Evolutionary conservation across 805 yeast species (phyloP).

Genomic region (Saccharomyces mikatae): DNA sequence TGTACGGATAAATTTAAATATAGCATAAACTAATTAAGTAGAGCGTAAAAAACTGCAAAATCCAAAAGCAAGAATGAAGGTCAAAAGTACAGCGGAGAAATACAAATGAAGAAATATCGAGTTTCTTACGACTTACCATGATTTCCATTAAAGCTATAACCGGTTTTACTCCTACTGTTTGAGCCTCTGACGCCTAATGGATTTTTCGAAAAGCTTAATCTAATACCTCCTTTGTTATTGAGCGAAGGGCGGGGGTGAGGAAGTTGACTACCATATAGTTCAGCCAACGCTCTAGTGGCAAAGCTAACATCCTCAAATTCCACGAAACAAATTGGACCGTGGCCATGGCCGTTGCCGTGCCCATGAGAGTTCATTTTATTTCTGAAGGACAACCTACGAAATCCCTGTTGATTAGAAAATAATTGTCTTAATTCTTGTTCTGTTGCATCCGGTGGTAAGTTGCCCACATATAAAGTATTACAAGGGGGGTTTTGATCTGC

Average conservation of each 20-base stretch:
- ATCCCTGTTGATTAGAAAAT: constrained; percentile 81
- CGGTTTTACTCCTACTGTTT: constrained; percentile 34
- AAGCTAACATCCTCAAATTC: constrained; percentile 89
- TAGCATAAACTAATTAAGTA: background rate
- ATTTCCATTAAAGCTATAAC: background rate
- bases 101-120: background rate
- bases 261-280: constrained; percentile 80
- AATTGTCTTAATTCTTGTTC: constrained; percentile 80
- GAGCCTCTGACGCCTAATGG: constrained; percentile 92
- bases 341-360: constrained; percentile 38
- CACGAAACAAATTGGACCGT: constrained; percentile 97
- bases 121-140: background rate
- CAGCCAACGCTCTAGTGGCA: constrained; percentile 87
- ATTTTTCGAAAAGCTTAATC: constrained; percentile 85
- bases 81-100: background rate
- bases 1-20: background rate
- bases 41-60: background rate
- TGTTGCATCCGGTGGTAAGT: constrained; percentile 90
- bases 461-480: constrained; percentile 90
- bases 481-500: constrained; percentile 98
- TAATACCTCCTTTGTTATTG: constrained; percentile 71
- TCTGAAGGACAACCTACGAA: constrained; percentile 81
- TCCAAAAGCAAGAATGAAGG: background rate
- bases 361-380: constrained; percentile 44
- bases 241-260: constrained; percentile 59